Evolutionary conservation across 1,284 basidiomycete genomes (phyloP).

Genomic region (Golubevia pallescens): DNA sequence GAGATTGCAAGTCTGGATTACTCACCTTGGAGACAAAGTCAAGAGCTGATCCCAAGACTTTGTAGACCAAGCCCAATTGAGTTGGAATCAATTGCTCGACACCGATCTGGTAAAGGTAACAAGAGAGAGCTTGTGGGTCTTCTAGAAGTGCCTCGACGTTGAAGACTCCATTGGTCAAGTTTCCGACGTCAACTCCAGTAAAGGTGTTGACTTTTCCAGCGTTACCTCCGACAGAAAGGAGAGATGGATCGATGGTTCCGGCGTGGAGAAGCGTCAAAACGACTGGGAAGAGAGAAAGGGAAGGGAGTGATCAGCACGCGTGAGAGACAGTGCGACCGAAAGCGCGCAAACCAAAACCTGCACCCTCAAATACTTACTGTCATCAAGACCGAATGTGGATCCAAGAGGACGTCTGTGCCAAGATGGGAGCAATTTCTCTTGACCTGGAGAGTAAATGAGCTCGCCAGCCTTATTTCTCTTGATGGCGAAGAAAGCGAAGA

Average conservation of each 20-base stretch:
- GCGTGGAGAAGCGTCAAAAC: slow-evolving; percentile 31
- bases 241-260: slow-evolving; percentile 21
- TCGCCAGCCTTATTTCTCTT: slow-evolving; percentile 14
- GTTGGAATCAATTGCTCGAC: slow-evolving; percentile 32
- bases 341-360: too few species aligned
- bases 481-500: slow-evolving; percentile 35
- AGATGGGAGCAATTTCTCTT: slow-evolving; percentile 25
- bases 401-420: slow-evolving; percentile 34
- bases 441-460: slow-evolving; percentile 37
- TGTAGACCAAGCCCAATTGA: slow-evolving; percentile 35
- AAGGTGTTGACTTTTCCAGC: slow-evolving; percentile 39
- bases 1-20: too few species aligned
- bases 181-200: slow-evolving; percentile 29
- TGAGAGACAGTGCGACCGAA: too few species aligned
- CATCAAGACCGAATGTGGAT: slow-evolving; percentile 35
- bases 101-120: slow-evolving; percentile 1
- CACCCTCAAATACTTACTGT: slow-evolving; percentile 16
- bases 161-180: slow-evolving; percentile 32
- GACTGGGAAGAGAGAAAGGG: too few species aligned
- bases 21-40: slow-evolving; percentile 36
- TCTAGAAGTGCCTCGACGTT: slow-evolving; percentile 17
- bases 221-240: slow-evolving; percentile 37
- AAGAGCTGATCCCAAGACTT: slow-evolving; percentile 19
- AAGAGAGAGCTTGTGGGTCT: slow-evolving; percentile 22
- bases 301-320: not conserved